These are phyloP conservation scores for Teratosphaeria destructans DNA, from an alignment of 2,329 filamentous ascomycete species.

Conservation along the genomic window DNA sequence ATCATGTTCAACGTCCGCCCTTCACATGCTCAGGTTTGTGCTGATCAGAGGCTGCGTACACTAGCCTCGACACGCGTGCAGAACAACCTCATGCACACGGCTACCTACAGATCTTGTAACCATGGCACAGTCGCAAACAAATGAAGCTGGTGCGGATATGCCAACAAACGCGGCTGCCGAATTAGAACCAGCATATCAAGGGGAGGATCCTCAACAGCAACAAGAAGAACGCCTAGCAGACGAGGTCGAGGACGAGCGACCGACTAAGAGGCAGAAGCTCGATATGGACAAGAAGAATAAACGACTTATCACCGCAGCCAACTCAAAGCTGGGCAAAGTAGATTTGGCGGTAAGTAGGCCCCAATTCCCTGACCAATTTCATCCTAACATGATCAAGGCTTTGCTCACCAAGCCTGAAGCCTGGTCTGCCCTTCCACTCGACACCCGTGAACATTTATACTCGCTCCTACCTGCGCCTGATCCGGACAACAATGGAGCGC, in stretches of 20 bases:
- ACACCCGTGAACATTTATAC: slow-evolving; percentile 18
- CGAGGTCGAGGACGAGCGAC: neutral
- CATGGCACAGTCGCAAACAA: neutral
- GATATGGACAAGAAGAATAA: slow-evolving; percentile 9
- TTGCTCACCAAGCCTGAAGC: slow-evolving; percentile 20
- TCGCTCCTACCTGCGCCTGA: slow-evolving; percentile 18
- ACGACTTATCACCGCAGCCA: slow-evolving; percentile 17
- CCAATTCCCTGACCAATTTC: neutral
- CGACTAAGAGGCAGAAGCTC: neutral
- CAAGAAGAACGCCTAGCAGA: neutral
- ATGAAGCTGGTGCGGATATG: neutral
- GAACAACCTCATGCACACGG: neutral
- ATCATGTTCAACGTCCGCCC: neutral
- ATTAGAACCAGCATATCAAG: neutral
- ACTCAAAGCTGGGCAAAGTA: slow-evolving; percentile 16
- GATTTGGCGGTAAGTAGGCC: slow-evolving; percentile 14
- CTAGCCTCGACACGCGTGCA: neutral
- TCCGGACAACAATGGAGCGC: slow-evolving; percentile 7
- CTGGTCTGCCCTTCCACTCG: slow-evolving; percentile 17
- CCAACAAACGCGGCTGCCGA: neutral
- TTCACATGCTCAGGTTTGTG: neutral
- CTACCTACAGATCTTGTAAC: neutral
- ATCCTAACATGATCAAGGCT: slow-evolving; percentile 9
- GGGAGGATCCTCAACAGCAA: neutral
- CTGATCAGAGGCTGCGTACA: neutral